Percentiles rank a stretch among this genome's conserved stretches.
Evolutionary conservation across 306 rosid species (phyloP).

Genomic region (Amphicarpaea edgeworthii): DNA sequence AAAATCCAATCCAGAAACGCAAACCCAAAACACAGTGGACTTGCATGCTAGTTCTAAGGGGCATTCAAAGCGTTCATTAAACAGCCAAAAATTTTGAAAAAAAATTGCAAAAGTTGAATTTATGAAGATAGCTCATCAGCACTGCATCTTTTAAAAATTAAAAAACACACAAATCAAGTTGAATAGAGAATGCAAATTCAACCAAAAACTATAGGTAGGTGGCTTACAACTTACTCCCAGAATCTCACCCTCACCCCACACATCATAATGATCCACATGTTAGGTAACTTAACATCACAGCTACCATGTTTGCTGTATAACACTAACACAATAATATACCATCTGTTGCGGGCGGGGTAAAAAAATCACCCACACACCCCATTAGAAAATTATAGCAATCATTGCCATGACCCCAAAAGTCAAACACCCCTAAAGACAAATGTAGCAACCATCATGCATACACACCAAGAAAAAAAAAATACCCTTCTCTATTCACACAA

Average conservation of each 20-base stretch:
- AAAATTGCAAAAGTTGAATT: not conserved
- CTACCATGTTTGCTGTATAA: constrained; percentile 33
- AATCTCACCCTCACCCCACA: constrained; percentile 29
- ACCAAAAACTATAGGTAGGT: constrained; percentile 41
- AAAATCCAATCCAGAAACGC: not conserved
- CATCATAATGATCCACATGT: constrained; percentile 54
- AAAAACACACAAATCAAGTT: constrained; percentile 8
- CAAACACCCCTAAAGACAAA: constrained; percentile 42
- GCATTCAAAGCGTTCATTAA: not conserved
- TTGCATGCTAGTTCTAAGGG: not conserved
- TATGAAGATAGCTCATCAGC: constrained; percentile 16
- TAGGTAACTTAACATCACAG: constrained; percentile 54
- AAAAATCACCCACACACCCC: constrained; percentile 35
- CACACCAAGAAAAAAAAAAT: not conserved
- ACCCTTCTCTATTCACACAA: constrained; percentile 25
- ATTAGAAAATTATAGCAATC: constrained; percentile 37
- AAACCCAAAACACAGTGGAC: not conserved
- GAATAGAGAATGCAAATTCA: constrained; percentile 19
- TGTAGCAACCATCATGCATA: not conserved
- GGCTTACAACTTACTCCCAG: constrained; percentile 47
- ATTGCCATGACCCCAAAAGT: constrained; percentile 43
- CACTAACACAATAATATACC: constrained; percentile 12
- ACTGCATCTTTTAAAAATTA: constrained; percentile 6
- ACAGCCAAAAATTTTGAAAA: not conserved
- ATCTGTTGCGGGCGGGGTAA: not conserved